These are phyloP conservation scores for Scleromitrula shiraiana DNA, from an alignment of 2,329 filamentous ascomycete species.

Conservation along the genomic window DNA sequence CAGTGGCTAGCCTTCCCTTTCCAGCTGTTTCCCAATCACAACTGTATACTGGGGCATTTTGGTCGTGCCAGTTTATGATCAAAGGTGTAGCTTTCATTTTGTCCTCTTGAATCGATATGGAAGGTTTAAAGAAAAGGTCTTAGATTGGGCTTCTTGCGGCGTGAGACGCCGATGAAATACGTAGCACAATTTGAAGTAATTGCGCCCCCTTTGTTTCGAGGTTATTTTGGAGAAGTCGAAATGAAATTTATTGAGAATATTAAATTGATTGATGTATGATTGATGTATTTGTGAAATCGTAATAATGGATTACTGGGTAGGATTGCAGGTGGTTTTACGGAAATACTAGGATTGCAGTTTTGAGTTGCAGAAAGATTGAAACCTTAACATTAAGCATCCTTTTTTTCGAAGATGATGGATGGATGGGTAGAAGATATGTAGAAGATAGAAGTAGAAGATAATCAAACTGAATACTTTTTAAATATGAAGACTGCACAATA, in stretches of 20 bases:
- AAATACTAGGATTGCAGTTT: neutral
- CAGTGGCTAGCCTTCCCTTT: slow-evolving; percentile 86
- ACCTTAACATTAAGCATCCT: neutral
- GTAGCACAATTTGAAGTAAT: neutral
- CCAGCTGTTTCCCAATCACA: slow-evolving; percentile 92
- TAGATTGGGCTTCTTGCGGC: neutral
- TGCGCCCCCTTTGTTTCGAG: neutral
- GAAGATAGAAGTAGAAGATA: neutral
- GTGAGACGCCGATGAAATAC: neutral
- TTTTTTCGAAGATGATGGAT: neutral
- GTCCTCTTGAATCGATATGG: slow-evolving; percentile 1
- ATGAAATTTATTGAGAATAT: too few relatives aligned
- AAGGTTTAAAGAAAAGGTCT: neutral
- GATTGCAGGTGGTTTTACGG: neutral
- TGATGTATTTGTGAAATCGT: too few relatives aligned
- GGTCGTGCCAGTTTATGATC: slow-evolving; percentile 98
- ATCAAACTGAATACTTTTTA: too few relatives aligned
- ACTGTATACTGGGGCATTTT: slow-evolving; percentile 94
- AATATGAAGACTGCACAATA: too few relatives aligned
- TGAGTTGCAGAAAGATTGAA: neutral
- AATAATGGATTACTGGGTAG: neutral
- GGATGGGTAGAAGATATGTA: neutral
- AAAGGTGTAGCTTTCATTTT: slow-evolving; percentile 91
- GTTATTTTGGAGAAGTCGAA: neutral
- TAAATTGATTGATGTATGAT: too few relatives aligned